Evolutionary conservation across 2,329 filamentous ascomycete species (phyloP), one percentile per base, ranked within the genome.

Genomic region (Pyrenophora seminiperda): DNA sequence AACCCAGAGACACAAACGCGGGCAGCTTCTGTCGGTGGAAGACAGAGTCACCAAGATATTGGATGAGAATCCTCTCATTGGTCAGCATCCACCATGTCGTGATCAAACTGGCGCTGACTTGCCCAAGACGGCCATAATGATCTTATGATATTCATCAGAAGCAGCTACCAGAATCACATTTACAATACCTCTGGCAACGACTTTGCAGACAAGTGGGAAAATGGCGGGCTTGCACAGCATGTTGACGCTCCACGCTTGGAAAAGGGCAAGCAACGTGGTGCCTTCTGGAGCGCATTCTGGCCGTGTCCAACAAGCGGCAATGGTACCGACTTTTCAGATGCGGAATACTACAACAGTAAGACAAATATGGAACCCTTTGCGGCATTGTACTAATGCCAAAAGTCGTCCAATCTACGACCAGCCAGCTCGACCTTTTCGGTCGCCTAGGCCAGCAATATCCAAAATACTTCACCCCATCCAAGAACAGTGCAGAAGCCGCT

Each of bases 271-370:
- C 84, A 87, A 55, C 91, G 91, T 31, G 93, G 91, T 47, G 86
- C 89, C n/a, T 97, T 97, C 71, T 97, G 92, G 93, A 92, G 88
- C 68, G 90, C 94, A 7, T 97, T 81, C 64, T 84, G 88, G 32
- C 83, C 83, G 0, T 97, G 92, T 66, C 91, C 92, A 0, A 18
- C 50, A 10, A 13, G 24, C 24, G 66, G 65, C 20, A 84, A 93
- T 63, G 84, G 83, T 38, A 81, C 81, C 4, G 85, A 95, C 72
- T 91, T 90, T 65, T 88, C 87, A 0, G 82, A 91, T 63, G 82
- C 80, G 44, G 88, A 85, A 65, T 92, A 92, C 66, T 83, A 81
- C 5, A 72, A 80, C 6, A 86, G 86, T 89, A 74, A 69, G 81
- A 64, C 15, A 27, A 17, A 31, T 17, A 22, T 5, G 11, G 13